Evolutionary conservation across 116 monocot species (phyloP).

Genomic region (Papilionanthe hybrid): DNA sequence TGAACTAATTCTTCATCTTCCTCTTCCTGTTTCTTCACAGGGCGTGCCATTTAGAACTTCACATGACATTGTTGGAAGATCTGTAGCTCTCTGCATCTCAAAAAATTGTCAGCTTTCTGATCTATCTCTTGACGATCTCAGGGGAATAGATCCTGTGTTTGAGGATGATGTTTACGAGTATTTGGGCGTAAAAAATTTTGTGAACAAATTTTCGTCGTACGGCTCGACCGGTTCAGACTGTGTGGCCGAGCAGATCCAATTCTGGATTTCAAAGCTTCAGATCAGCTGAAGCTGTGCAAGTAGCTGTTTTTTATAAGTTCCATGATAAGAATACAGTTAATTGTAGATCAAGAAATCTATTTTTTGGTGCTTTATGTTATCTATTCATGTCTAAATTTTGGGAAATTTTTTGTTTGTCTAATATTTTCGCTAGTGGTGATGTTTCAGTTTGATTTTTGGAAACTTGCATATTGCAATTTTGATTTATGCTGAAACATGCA

Average conservation of each 20-base stretch:
- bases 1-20: not conserved
- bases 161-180: slow-evolving; percentile 81
- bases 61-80: slow-evolving; percentile 92
- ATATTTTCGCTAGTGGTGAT: no score
- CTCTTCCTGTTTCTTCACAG: slow-evolving; percentile 22
- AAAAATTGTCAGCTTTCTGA: slow-evolving; percentile 69
- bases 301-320: no score
- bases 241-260: slow-evolving; percentile 63
- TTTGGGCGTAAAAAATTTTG: slow-evolving; percentile 70
- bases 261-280: slow-evolving; percentile 65
- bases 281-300: slow-evolving; percentile 12
- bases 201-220: slow-evolving; percentile 80
- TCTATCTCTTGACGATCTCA: slow-evolving; percentile 57
- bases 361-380: no score
- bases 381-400: no score
- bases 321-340: no score
- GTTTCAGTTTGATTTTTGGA: no score
- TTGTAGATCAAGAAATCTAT: no score
- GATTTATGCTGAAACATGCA: no score
- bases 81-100: slow-evolving; percentile 71
- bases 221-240: slow-evolving; percentile 85
- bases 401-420: no score
- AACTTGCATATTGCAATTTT: no score
- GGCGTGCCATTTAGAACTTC: slow-evolving; percentile 86
- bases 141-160: slow-evolving; percentile 43